Evolutionary conservation across 352 stramenopile genomes (phyloP).

Genomic region (Phytophthora tubulina): DNA sequence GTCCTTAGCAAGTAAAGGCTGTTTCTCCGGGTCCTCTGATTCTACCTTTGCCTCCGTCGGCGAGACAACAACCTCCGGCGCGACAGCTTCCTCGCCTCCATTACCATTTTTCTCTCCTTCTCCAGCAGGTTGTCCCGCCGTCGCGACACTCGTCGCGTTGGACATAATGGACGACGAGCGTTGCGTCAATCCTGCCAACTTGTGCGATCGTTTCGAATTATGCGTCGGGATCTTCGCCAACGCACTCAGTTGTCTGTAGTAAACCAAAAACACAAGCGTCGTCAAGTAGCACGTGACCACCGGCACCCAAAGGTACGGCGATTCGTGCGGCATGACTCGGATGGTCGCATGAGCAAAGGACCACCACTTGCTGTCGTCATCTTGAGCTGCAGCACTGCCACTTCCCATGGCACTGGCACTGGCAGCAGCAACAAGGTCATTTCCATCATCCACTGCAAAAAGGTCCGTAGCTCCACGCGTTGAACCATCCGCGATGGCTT

Average conservation of each 20-base stretch:
- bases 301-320: conserved; percentile 80
- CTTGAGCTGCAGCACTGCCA: conserved; percentile 14
- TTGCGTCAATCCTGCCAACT: conserved; percentile 15
- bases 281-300: conserved; percentile 83
- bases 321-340: conserved; percentile 79
- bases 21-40: conserved; percentile 26
- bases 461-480: conserved; percentile 21
- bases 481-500: conserved; percentile 32
- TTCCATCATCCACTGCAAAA: conserved; percentile 11
- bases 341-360: conserved; percentile 86
- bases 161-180: conserved; percentile 43
- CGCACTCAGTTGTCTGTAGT: conserved; percentile 73
- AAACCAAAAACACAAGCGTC: conserved; percentile 75
- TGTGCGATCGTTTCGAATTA: conserved; percentile 12
- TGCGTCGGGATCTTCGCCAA: conserved; percentile 68
- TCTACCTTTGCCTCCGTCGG: conserved; percentile 18
- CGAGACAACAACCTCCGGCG: conserved; percentile 20
- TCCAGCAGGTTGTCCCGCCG: conserved; percentile 14
- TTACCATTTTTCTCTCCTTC: conserved; percentile 27
- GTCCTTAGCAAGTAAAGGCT: conserved; percentile 33
- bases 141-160: conserved; percentile 37
- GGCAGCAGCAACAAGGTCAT: conserved; percentile 2
- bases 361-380: conserved; percentile 70
- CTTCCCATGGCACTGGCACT: conserved; percentile 10
- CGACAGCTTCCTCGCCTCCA: conserved; percentile 10